Conservation (phyloP, 495 filamentous ascomycete species). For the Aspergillus diversus region DNA sequence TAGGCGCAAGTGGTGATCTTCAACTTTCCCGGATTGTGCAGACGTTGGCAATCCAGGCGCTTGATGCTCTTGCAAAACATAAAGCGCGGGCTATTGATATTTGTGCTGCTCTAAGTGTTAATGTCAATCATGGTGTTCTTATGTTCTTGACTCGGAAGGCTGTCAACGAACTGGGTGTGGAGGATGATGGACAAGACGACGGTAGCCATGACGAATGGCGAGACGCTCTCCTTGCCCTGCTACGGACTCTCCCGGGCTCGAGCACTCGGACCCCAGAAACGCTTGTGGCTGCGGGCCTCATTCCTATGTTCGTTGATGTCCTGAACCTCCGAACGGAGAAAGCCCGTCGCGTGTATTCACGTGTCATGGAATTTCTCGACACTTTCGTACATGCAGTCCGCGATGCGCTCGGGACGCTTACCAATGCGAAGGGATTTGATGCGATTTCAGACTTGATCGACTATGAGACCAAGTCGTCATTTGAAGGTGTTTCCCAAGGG, state of each 20-base stretch:
- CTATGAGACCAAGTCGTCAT: conserved; percentile 74
- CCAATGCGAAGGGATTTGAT: conserved; percentile 80
- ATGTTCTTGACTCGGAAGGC: conserved; percentile 90
- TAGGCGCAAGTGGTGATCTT: conserved; percentile 64
- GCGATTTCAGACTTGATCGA: conserved; percentile 82
- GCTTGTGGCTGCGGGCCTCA: conserved; percentile 82
- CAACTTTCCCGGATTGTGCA: conserved; percentile 74
- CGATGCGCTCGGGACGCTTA: conserved; percentile 78
- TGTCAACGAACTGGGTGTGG: conserved; percentile 73
- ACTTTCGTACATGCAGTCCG: conserved; percentile 79
- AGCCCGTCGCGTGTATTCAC: conserved; percentile 79
- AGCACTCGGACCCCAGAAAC: conserved; percentile 70
- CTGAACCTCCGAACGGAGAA: conserved; percentile 80
- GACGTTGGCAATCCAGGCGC: conserved; percentile 75
- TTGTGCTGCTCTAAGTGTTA: conserved; percentile 81
- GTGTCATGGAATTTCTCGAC: conserved; percentile 83
- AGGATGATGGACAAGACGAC: conserved; percentile 60
- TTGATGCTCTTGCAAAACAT: conserved; percentile 82
- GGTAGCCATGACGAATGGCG: conserved; percentile 80
- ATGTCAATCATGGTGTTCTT: conserved; percentile 95
- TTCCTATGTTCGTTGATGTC: conserved; percentile 88
- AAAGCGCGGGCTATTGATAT: conserved; percentile 78
- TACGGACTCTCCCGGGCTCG: conserved; percentile 71
- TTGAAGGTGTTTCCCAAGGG: conserved; percentile 63
- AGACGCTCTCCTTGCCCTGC: conserved; percentile 80